Evolutionary conservation across 257 asterid genomes (phyloP).

Genomic region (Solanum ossicruentum): DNA sequence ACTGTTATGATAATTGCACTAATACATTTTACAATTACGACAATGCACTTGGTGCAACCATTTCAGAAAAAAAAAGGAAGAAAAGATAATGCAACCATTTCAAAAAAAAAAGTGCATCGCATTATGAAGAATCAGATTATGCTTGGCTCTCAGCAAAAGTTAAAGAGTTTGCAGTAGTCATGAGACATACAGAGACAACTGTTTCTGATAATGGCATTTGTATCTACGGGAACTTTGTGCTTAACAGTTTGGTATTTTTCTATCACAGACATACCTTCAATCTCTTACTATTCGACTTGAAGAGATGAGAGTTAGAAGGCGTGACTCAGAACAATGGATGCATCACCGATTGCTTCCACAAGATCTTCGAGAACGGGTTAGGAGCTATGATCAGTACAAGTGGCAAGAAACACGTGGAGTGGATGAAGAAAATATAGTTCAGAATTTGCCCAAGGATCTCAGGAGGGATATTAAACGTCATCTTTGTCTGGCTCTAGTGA

Average conservation of each 20-base stretch:
- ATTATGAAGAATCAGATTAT: background rate
- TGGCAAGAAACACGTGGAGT: slow-evolving; percentile 94
- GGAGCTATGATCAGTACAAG: slow-evolving; percentile 88
- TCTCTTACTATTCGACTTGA: slow-evolving; percentile 80
- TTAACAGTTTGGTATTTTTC: background rate
- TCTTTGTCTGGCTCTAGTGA: slow-evolving; percentile 75
- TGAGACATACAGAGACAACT: background rate
- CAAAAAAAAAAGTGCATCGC: background rate
- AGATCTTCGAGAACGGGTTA: slow-evolving; percentile 73
- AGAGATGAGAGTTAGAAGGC: slow-evolving; percentile 86
- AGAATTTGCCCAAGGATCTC: slow-evolving; percentile 76
- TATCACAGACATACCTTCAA: slow-evolving; percentile 83
- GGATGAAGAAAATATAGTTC: slow-evolving; percentile 82
- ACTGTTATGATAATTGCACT: background rate
- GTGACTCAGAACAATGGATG: slow-evolving; percentile 99
- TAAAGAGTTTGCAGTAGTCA: background rate
- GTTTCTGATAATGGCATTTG: background rate
- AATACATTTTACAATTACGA: background rate
- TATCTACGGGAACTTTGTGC: background rate
- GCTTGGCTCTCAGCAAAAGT: background rate
- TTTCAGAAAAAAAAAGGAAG: too few species aligned
- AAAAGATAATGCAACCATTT: background rate
- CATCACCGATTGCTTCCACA: slow-evolving; percentile 85
- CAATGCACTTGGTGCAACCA: background rate
- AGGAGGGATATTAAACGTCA: slow-evolving; percentile 89